Conservation (phyloP, 2,329 filamentous ascomycete species). For the Bertia moriformis region DNA sequence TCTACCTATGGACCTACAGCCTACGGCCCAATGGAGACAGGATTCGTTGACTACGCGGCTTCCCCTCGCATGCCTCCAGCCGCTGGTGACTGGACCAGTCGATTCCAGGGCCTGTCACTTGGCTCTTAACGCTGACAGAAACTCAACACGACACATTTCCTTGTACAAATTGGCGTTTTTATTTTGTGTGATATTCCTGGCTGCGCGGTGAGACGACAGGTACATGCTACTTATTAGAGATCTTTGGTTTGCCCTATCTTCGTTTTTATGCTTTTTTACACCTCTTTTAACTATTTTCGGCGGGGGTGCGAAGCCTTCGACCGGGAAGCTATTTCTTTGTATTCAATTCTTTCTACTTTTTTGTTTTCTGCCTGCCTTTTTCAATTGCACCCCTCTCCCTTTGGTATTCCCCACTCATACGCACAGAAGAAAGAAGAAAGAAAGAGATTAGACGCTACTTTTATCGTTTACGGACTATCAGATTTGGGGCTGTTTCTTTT, state of each 20-base stretch:
- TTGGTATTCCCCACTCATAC: no score
- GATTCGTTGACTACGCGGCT: constrained; percentile 19
- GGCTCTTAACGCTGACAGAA: constrained; percentile 29
- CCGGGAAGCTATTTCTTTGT: not conserved
- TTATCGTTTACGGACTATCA: not conserved
- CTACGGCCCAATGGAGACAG: constrained; percentile 18
- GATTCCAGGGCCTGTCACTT: constrained; percentile 60
- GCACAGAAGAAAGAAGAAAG: no score
- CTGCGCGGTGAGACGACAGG: no score
- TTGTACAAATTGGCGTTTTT: not conserved
- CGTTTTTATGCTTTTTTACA: not conserved
- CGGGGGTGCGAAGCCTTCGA: no score
- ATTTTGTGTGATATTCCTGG: not conserved
- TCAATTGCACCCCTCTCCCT: not conserved
- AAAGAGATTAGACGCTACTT: no score
- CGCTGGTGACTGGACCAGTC: constrained; percentile 41
- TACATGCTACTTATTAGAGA: no score
- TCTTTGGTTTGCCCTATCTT: not conserved
- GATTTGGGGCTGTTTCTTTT: no score
- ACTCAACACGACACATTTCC: no score
- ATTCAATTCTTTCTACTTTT: not conserved
- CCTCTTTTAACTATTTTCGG: not conserved
- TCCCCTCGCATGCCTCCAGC: constrained; percentile 17
- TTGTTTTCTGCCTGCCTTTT: not conserved
- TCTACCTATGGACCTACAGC: constrained; percentile 11